Evolutionary conservation across 306 rosid species (phyloP), one percentile per base, ranked within the genome.

Genomic region (Cicer arietinum): DNA sequence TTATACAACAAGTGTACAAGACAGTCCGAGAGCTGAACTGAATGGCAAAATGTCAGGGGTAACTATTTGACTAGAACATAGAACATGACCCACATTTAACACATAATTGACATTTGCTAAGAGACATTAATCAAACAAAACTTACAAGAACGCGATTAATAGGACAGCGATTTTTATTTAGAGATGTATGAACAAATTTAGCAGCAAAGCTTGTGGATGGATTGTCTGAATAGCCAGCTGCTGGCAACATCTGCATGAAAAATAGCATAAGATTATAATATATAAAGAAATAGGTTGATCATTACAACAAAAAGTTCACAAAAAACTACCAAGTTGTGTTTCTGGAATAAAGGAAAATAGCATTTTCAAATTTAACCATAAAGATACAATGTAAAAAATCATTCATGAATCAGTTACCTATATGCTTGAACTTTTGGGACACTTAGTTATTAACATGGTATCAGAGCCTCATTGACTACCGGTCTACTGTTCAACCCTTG

Each of bases 121-220:
- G 71, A 12, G 54, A 48, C 46, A 52, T 41, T 47, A 11, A 39
- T 9, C 41, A 58, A 67, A 47, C 42, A 56, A 47, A 57, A 43
- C 97, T 86, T 87, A 94, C 99, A 88, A 94, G 82, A 56, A 92
- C 97, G 37, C 96, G 90, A 75, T 94, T 94, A 54, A 94, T 94
- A 3, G 99, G 87, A 78, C 95, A 90, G 22, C 99, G 96, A 69
- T 92, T 90, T 83, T 94, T 94, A 86, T 94, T 94, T 74, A 92
- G 79, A 60, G 99, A 94, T 40, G 99, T 94, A 82, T 94, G 99
- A 46, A 92, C 99, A 81, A 90, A 94, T 85, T 94, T 94, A 25
- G 96, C 88, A 40, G 93, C 89, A 86, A 94, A 94, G 90, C 96
- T 90, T 20, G 96, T 92, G 62, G 99, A 90, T 65, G 99, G 99